Percentiles rank a stretch among this genome's conserved stretches.
phyloP scores from a whole-genome alignment of 768 basidiomycete genomes.

The Mycena epipterygia region DNA sequence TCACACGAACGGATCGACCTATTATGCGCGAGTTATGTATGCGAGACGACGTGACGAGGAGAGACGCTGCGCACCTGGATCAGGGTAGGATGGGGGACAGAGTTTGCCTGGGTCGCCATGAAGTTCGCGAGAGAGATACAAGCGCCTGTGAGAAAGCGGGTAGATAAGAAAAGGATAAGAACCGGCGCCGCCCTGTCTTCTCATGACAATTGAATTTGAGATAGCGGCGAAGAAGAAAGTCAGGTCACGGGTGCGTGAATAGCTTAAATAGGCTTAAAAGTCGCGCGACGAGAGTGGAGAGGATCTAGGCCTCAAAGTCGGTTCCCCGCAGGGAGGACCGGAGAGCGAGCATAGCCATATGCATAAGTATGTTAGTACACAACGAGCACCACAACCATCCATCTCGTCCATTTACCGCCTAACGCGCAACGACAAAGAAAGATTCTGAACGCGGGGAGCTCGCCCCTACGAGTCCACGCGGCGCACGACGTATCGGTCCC shows the following conservation, averaged over 20 bases:
- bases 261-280: background rate
- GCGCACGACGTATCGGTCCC: constrained; percentile 75
- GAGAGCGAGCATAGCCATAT: background rate
- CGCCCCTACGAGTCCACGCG: constrained; percentile 40
- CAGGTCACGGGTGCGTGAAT: constrained; percentile 25
- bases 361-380: constrained; percentile 26
- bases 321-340: background rate
- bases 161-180: constrained; percentile 1
- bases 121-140: constrained; percentile 6
- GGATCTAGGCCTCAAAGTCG: background rate
- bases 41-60: background rate
- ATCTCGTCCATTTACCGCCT: background rate
- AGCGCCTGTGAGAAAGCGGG: constrained; percentile 14
- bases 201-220: background rate
- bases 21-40: background rate
- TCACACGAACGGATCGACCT: constrained; percentile 82
- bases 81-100: constrained; percentile 69
- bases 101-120: constrained; percentile 76
- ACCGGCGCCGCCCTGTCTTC: constrained; percentile 9
- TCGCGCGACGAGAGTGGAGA: background rate
- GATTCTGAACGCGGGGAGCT: background rate
- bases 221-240: too few relatives aligned
- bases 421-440: background rate
- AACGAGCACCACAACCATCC: background rate
- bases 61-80: constrained; percentile 56